A percentile compares a stretch with the other conserved stretches of the same genome.
phyloP scores from a whole-genome alignment of 2,329 filamentous ascomycete genomes.

The Orbilia brochopaga region DNA sequence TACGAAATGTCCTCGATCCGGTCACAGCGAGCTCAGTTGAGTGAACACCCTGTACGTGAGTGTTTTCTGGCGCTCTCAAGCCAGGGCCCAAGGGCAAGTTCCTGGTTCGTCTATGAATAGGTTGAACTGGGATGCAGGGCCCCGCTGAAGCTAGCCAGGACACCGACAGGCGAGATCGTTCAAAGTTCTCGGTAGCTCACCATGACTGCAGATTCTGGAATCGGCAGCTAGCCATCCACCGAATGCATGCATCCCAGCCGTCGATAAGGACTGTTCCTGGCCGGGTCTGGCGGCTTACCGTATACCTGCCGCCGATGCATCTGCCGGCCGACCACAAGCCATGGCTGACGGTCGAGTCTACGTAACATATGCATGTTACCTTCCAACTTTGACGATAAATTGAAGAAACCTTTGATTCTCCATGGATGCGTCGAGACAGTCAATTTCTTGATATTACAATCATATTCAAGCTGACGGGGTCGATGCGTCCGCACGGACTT shows the following conservation, averaged over 20 bases:
- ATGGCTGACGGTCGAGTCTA: no score
- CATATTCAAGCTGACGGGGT: conserved; percentile 4
- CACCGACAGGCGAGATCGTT: conserved; percentile 1
- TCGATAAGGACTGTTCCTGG: background rate
- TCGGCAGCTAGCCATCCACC: background rate
- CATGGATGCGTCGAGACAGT: no score
- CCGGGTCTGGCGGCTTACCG: background rate
- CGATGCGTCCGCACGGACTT: background rate
- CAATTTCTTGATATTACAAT: background rate
- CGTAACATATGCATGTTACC: background rate
- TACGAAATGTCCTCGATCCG: no score
- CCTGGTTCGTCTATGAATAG: background rate
- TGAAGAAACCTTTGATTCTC: no score
- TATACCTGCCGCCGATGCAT: background rate
- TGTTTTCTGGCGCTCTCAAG: no score
- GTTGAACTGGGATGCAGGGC: background rate
- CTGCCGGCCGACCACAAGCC: background rate
- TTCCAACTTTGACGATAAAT: background rate
- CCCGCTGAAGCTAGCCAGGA: background rate
- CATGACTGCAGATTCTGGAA: background rate
- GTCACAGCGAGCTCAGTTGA: no score
- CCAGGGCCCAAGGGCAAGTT: no score
- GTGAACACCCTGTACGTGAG: no score
- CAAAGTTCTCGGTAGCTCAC: background rate
- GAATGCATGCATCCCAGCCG: background rate